Conservation (phyloP, 495 filamentous ascomycete species). For the Articulospora tetracladia region DNA sequence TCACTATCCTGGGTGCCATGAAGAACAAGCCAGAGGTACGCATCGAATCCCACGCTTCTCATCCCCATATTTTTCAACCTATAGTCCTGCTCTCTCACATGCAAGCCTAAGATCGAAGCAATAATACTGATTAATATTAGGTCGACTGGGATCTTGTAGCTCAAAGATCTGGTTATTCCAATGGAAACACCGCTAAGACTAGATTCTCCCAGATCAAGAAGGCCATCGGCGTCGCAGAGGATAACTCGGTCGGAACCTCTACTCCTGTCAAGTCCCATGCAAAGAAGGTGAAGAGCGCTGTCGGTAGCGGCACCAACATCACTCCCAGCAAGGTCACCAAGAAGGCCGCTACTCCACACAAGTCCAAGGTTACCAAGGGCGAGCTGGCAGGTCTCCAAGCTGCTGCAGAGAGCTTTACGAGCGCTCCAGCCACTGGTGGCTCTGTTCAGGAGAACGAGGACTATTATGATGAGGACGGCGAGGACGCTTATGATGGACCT, state of each 20-base stretch:
- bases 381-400: neutral
- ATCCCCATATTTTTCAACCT: no score
- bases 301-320: neutral
- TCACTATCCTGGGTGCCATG: slow-evolving; percentile 3
- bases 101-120: no score
- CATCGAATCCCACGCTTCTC: neutral
- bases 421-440: no score
- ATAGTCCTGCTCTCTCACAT: neutral
- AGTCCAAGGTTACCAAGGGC: neutral
- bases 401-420: neutral
- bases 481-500: no score
- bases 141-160: neutral
- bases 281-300: neutral
- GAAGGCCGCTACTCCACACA: neutral
- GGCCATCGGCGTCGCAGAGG: neutral
- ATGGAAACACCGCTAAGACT: neutral
- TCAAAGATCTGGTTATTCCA: neutral
- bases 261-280: neutral
- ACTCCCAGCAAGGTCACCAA: neutral
- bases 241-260: neutral
- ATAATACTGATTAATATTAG: neutral
- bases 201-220: neutral
- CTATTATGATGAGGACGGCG: neutral
- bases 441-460: no score
- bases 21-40: slow-evolving; percentile 12